A percentile compares a stretch with the other conserved stretches of the same genome.
These are phyloP conservation scores for Adansonia digitata DNA, from an alignment of 345 rosid species.

Conservation along the genomic window DNA sequence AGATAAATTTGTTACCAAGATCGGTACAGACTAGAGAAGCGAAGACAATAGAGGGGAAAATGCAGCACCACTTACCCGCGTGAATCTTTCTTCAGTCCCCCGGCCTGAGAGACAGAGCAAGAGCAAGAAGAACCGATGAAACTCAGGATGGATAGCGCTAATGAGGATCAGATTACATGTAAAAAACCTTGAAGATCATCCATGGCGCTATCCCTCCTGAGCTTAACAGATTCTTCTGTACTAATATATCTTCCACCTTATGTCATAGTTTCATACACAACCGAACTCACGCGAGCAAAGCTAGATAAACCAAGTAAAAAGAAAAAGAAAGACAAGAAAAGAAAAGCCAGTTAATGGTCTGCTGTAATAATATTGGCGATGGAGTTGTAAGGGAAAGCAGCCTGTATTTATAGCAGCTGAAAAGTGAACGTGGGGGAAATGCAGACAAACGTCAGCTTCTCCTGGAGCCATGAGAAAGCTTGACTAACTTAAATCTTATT, in stretches of 20 bases:
- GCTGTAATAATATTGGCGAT: not conserved
- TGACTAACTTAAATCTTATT: not conserved
- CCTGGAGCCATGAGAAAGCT: constrained; percentile 5
- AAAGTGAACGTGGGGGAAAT: not conserved
- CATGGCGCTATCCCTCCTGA: constrained; percentile 55
- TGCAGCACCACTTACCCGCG: not conserved
- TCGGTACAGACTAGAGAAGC: not conserved
- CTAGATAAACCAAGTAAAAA: not conserved
- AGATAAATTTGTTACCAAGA: not conserved
- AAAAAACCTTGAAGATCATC: not conserved
- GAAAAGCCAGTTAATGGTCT: not conserved
- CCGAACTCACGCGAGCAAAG: not conserved
- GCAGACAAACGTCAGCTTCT: constrained; percentile 8
- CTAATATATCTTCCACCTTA: not conserved
- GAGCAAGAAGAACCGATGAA: constrained; percentile 23
- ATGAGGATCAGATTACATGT: not conserved
- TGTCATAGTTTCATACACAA: not conserved
- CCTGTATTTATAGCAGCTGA: constrained; percentile 12
- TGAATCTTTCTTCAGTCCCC: not conserved
- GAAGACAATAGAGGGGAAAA: not conserved
- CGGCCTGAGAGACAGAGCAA: not conserved
- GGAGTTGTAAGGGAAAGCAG: not conserved
- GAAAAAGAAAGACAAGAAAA: not conserved
- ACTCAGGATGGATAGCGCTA: constrained; percentile 27
- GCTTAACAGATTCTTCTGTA: constrained; percentile 39